Percentiles rank a stretch among this genome's conserved stretches.
These are phyloP conservation scores for Truncatella angustata DNA, from an alignment of 2,329 filamentous ascomycete species.

Conservation along the genomic window DNA sequence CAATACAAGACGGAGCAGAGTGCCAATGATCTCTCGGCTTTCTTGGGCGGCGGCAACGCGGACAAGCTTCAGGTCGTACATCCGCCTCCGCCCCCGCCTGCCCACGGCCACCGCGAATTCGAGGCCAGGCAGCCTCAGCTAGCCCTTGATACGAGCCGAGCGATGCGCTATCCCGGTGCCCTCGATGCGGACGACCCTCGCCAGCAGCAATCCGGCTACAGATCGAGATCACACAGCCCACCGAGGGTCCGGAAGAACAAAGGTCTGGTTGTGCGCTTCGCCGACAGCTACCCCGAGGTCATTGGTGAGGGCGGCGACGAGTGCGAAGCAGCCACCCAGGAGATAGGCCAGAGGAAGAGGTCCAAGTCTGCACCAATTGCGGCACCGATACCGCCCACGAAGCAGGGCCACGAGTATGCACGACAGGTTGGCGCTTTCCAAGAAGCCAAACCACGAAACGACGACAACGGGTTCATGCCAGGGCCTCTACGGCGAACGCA, in stretches of 20 bases:
- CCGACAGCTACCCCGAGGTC: conserved; percentile 68
- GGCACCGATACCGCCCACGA: conserved; percentile 29
- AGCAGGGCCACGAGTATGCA: conserved; percentile 25
- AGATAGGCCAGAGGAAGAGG: conserved; percentile 64
- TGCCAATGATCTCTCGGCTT: conserved; percentile 55
- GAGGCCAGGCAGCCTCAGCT: conserved; percentile 36
- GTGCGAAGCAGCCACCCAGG: conserved; percentile 66
- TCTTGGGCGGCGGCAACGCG: conserved; percentile 55
- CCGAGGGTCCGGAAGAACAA: conserved; percentile 51
- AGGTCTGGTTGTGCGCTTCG: conserved; percentile 73
- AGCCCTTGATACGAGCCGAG: conserved; percentile 53
- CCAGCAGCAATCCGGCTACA: conserved; percentile 44
- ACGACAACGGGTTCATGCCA: conserved; percentile 48
- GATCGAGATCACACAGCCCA: conserved; percentile 42
- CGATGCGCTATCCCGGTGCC: conserved; percentile 55
- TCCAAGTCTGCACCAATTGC: conserved; percentile 33
- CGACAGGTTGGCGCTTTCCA: conserved; percentile 21
- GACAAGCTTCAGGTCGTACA: conserved; percentile 56
- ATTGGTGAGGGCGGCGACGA: conserved; percentile 94
- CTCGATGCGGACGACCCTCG: conserved; percentile 41
- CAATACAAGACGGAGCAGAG: conserved; percentile 37
- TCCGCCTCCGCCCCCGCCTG: conserved; percentile 38
- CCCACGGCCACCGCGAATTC: conserved; percentile 25
- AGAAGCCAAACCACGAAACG: conserved; percentile 23
- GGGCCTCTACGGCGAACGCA: conserved; percentile 55